Percentiles rank a stretch among this genome's conserved stretches.
These are phyloP conservation scores for Raddia guianensis DNA, from an alignment of 176 grass and related monocot species.

Conservation along the genomic window DNA sequence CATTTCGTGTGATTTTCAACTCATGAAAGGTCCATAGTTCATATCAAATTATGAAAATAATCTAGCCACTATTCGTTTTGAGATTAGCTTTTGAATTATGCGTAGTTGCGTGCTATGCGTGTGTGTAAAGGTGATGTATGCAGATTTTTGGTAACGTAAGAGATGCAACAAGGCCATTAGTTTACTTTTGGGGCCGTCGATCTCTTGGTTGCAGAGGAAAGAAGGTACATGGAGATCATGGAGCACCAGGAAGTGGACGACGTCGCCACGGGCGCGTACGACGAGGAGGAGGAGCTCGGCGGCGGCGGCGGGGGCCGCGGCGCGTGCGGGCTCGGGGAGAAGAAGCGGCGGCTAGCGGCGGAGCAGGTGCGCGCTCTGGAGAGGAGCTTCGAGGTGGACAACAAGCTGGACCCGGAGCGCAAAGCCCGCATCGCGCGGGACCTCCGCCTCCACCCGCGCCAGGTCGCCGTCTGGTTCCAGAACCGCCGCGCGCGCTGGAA, in stretches of 20 bases:
- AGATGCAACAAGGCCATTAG: neutral
- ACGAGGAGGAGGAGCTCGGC: constrained; percentile 19
- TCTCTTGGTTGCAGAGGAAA: constrained; percentile 19
- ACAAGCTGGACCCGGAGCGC: constrained; percentile 73
- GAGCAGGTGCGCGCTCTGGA: constrained; percentile 70
- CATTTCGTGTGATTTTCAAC: neutral
- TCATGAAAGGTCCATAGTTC: neutral
- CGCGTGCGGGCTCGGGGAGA: constrained; percentile 49
- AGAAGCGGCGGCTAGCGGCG: constrained; percentile 59
- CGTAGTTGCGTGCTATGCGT: neutral
- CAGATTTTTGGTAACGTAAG: constrained; percentile 18
- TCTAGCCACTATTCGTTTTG: neutral
- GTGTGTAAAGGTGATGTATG: constrained; percentile 18
- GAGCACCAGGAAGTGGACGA: constrained; percentile 11
- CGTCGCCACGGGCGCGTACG: neutral
- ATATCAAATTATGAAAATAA: neutral
- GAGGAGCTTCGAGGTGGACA: constrained; percentile 70
- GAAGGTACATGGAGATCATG: constrained; percentile 43
- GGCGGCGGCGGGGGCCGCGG: constrained; percentile 4
- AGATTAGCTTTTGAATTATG: neutral
- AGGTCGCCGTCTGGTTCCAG: constrained; percentile 88
- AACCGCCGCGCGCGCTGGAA: constrained; percentile 80
- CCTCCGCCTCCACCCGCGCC: constrained; percentile 65
- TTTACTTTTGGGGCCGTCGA: neutral
- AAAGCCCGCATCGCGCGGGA: constrained; percentile 62